Percentiles rank a stretch among this genome's conserved stretches.
phyloP scores from a whole-genome alignment of 1,284 basidiomycete genomes.

The Apiotrichum akiyoshidainum region DNA sequence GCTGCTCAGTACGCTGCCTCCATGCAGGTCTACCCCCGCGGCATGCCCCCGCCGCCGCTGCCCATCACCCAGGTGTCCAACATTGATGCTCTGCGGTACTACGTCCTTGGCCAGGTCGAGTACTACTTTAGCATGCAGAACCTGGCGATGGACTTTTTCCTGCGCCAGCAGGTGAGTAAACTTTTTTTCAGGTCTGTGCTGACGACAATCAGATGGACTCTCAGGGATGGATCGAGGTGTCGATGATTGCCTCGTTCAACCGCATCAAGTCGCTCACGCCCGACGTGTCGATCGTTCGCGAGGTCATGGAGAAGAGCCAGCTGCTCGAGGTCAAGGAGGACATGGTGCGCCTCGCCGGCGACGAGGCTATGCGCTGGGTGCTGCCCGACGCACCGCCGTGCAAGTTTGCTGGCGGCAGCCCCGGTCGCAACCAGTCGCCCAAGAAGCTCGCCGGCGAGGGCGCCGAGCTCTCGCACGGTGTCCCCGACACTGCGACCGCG shows the following conservation, averaged over 20 bases:
- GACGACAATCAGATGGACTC: constrained; percentile 70
- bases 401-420: constrained; percentile 18
- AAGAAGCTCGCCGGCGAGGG: constrained; percentile 19
- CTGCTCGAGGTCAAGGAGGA: constrained; percentile 67
- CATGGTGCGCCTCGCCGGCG: constrained; percentile 63
- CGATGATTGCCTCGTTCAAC: constrained; percentile 79
- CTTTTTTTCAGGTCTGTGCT: background rate
- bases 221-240: constrained; percentile 78
- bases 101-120: constrained; percentile 72
- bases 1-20: constrained; percentile 4
- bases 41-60: constrained; percentile 55
- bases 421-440: constrained; percentile 8
- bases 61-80: constrained; percentile 58
- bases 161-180: constrained; percentile 64
- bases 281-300: constrained; percentile 65
- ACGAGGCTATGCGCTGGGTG: constrained; percentile 64
- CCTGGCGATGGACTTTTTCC: constrained; percentile 74
- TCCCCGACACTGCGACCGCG: constrained; percentile 10
- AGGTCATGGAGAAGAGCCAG: constrained; percentile 66
- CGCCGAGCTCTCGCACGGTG: constrained; percentile 20
- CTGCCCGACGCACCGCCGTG: constrained; percentile 62
- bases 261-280: constrained; percentile 69
- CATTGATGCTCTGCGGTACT: constrained; percentile 63
- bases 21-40: constrained; percentile 11
- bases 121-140: constrained; percentile 86